Evolutionary conservation across 148 eudicot species (phyloP).

Genomic region (Fallopia convolvulus): DNA sequence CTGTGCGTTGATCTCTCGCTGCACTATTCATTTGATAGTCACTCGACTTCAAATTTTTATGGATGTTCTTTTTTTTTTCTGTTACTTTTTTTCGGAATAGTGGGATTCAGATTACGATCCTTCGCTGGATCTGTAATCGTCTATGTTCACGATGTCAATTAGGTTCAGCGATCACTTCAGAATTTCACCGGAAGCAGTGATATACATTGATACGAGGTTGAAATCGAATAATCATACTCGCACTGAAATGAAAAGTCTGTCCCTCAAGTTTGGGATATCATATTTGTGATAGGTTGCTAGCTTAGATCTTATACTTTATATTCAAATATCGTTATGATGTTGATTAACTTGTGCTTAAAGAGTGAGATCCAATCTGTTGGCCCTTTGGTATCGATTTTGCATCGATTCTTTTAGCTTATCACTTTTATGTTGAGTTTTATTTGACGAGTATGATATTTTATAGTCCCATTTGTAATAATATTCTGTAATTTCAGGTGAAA

Average conservation of each 20-base stretch:
- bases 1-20: background rate
- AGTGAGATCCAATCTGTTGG: background rate
- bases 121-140: background rate
- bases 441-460: background rate
- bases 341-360: background rate
- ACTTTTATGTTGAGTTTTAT: background rate
- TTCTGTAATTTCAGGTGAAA: constrained; percentile 37
- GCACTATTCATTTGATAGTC: background rate
- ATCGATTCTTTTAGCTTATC: background rate
- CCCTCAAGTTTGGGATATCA: background rate
- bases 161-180: background rate
- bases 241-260: background rate
- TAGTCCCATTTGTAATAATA: background rate
- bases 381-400: background rate
- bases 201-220: background rate
- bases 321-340: background rate
- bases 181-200: background rate
- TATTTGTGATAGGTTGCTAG: background rate
- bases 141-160: background rate
- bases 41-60: background rate
- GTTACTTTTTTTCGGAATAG: background rate
- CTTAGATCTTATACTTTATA: background rate
- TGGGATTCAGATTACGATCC: background rate
- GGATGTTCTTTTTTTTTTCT: background rate
- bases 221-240: background rate